These are phyloP conservation scores for Warburgia ugandensis DNA, from an alignment of 164 flowering plant species.

Conservation along the genomic window DNA sequence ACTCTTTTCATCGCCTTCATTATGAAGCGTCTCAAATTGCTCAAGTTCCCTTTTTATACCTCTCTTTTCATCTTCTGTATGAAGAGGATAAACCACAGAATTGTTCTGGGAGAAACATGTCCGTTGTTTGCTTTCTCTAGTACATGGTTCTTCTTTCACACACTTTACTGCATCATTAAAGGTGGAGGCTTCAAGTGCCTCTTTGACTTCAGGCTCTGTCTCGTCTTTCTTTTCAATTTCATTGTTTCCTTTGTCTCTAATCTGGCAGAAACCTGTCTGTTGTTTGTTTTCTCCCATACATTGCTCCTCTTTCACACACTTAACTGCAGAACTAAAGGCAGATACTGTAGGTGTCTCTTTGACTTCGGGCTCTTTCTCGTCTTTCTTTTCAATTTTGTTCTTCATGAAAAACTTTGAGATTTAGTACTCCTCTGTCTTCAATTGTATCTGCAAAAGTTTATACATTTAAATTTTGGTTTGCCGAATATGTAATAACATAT, in stretches of 20 bases:
- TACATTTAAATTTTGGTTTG: too few species aligned
- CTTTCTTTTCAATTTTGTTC: slow-evolving; percentile 24
- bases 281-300: slow-evolving; percentile 10
- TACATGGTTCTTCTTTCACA: slow-evolving; percentile 34
- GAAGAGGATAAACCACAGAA: neutral
- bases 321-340: slow-evolving; percentile 1
- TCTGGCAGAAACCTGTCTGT: too few species aligned
- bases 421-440: slow-evolving; percentile 40
- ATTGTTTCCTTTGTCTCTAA: too few species aligned
- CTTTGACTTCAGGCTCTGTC: too few species aligned
- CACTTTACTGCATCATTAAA: too few species aligned
- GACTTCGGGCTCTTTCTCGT: slow-evolving; percentile 9
- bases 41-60: slow-evolving; percentile 30
- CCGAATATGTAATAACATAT: too few species aligned
- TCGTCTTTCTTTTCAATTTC: too few species aligned
- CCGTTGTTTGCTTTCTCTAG: slow-evolving; percentile 8
- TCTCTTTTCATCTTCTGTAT: slow-evolving; percentile 9
- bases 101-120: slow-evolving; percentile 9
- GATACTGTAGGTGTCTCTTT: slow-evolving; percentile 15
- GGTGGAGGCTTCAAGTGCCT: too few species aligned
- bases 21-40: slow-evolving; percentile 14
- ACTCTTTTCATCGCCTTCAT: slow-evolving; percentile 9
- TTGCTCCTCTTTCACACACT: slow-evolving; percentile 18
- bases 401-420: slow-evolving; percentile 61
- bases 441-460: slow-evolving; percentile 31